phyloP scores from a whole-genome alignment of 805 yeast species.

The Hanseniaspora vineae region DNA sequence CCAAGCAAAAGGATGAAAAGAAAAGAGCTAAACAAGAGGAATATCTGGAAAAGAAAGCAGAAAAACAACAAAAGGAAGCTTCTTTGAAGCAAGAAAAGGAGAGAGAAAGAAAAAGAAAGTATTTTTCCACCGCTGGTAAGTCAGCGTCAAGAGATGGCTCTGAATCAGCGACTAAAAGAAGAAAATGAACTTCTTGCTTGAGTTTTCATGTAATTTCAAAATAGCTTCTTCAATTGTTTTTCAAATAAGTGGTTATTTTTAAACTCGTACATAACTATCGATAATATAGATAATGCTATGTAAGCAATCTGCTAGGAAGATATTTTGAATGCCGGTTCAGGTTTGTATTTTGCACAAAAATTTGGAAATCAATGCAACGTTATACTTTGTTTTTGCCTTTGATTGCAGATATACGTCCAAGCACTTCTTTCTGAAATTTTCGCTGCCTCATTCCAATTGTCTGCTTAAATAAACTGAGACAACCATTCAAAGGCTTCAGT shows the following conservation, averaged over 20 bases:
- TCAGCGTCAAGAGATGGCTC: constrained; percentile 28
- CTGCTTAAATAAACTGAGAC: constrained; percentile 71
- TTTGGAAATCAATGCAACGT: no score
- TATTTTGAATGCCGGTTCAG: no score
- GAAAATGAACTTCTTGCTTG: no score
- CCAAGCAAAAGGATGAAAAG: constrained; percentile 76
- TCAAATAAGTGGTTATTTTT: background rate
- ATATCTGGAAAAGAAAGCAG: constrained; percentile 63
- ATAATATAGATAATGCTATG: no score
- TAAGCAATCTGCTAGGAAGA: no score
- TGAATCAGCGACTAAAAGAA: constrained; percentile 15
- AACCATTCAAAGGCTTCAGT: constrained; percentile 98
- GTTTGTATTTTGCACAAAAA: no score
- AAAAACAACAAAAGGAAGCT: constrained; percentile 52
- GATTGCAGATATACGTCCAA: no score
- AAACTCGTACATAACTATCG: no score
- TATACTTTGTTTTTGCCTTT: no score
- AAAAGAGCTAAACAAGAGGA: constrained; percentile 56
- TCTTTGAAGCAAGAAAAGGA: constrained; percentile 63
- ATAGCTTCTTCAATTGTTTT: constrained; percentile 2
- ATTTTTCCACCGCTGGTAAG: constrained; percentile 61
- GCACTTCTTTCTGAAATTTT: no score
- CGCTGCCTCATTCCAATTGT: no score
- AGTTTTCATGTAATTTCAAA: no score
- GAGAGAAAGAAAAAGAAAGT: constrained; percentile 77